Evolutionary conservation across 257 asterid genomes (phyloP).

Genomic region (Solanum dulcamara): DNA sequence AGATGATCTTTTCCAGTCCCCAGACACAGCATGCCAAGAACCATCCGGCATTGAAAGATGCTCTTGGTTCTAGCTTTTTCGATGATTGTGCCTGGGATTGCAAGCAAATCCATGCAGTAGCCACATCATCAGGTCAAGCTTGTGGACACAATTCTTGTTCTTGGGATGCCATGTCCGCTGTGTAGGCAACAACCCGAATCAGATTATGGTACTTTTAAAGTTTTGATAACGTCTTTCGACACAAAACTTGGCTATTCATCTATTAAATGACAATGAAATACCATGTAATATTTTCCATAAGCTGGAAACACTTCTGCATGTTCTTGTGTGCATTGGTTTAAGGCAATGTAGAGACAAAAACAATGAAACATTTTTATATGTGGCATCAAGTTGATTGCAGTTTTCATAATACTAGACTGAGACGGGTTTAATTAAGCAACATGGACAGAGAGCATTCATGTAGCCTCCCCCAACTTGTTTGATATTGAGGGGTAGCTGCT

Average conservation of each 20-base stretch:
- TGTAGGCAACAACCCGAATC: not conserved
- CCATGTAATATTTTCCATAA: not conserved
- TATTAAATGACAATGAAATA: not conserved
- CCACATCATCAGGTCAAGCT: conserved; percentile 13
- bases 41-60: conserved; percentile 16
- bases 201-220: not conserved
- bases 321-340: not conserved
- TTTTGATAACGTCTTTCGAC: not conserved
- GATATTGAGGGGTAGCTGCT: not conserved
- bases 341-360: not conserved
- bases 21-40: conserved; percentile 16
- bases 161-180: conserved; percentile 7
- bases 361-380: not conserved
- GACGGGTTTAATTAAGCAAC: not conserved
- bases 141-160: conserved; percentile 1
- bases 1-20: conserved; percentile 24
- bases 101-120: conserved; percentile 7
- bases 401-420: not conserved
- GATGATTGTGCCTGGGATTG: conserved; percentile 23
- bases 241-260: not conserved
- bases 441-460: not conserved
- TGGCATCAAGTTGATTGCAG: not conserved
- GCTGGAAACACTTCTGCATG: not conserved
- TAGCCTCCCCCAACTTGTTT: not conserved
- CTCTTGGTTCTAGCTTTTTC: conserved; percentile 25